Percentiles rank a stretch among this genome's conserved stretches.
These are phyloP conservation scores for Artemisia tridentata DNA, from an alignment of 129 eudicot species.

Conservation along the genomic window DNA sequence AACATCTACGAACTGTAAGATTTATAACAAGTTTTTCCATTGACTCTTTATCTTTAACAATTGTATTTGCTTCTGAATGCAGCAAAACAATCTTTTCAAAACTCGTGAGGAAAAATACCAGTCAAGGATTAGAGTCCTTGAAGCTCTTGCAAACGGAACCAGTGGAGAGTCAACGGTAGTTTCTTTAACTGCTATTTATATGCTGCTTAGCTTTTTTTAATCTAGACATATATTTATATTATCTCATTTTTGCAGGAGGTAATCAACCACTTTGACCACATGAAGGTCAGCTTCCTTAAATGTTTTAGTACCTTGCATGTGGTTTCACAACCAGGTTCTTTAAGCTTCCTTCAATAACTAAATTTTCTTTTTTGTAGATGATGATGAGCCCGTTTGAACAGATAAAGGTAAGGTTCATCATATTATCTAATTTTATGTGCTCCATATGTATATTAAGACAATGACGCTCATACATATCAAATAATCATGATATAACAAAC, in stretches of 20 bases:
- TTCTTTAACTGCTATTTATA: not conserved
- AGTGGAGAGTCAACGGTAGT: constrained; percentile 68
- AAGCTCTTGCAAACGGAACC: constrained; percentile 82
- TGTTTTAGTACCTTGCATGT: constrained; percentile 9
- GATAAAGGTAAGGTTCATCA: constrained; percentile 47
- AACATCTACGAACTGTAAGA: constrained; percentile 80
- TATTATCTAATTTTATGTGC: constrained; percentile 1
- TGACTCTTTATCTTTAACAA: not conserved
- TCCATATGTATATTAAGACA: not conserved
- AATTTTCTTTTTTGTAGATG: constrained; percentile 35
- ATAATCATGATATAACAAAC: too few relatives aligned
- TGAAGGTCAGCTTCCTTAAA: constrained; percentile 31
- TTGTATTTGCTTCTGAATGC: constrained; percentile 27
- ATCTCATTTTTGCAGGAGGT: constrained; percentile 26
- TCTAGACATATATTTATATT: not conserved
- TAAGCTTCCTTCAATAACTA: not conserved
- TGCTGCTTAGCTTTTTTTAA: constrained; percentile 5
- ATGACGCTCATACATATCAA: not conserved
- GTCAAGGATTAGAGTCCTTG: constrained; percentile 85
- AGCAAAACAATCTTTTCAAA: constrained; percentile 88
- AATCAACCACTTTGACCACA: constrained; percentile 36
- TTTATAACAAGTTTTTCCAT: not conserved
- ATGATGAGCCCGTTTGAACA: constrained; percentile 72
- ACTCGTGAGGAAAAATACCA: constrained; percentile 92
- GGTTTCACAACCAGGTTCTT: not conserved